Base-by-base conservation (phyloP, 345 rosid genomes). In the Populus alba region DNA sequence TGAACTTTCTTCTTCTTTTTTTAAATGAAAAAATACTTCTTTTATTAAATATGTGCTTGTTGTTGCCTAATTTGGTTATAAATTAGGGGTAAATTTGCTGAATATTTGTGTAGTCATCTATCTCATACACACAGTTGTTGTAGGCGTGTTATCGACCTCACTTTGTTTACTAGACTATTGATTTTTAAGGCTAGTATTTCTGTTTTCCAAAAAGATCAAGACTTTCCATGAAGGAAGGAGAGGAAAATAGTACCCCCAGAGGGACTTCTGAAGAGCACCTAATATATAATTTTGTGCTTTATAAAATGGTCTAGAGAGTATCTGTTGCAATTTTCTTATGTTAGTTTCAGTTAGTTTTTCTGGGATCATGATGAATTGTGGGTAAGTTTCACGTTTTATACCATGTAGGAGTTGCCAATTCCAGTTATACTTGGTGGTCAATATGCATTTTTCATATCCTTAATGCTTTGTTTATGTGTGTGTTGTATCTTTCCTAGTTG, bases 401-500 rank as follows among this genome's bases (percentile, higher is more conserved):
- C 18, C 35, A 41, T 62, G 39, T 29, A 38, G 53, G 33, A 74
- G 68, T 27, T 18, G 35, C 25, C 22, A 47, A 16, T 31, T 75
- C 20, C n/a, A 20, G 12, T 59, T 23, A 38, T 61, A 8, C n/a
- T n/a, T n/a, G n/a, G n/a, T n/a, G n/a, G n/a, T n/a, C n/a, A n/a
- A n/a, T n/a, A n/a, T n/a, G n/a, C n/a, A n/a, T n/a, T n/a, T n/a
- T n/a, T n/a, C n/a, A n/a, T n/a, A n/a, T n/a, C n/a, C n/a, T n/a
- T n/a, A n/a, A n/a, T n/a, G 38, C 37, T 62, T 8, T 62, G 38
- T 23, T 25, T 25, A 31, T 17, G 18, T 29, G 25, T 15, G 2
- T 74, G 27, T n/a, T 4, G 10, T 72, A 37, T 25, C 16, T 69
- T 38, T 18, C 12, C 70, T 77, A 10, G 13, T 81, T 77, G 77